phyloP scores from a whole-genome alignment of 2,329 filamentous ascomycete genomes.

The Davidsoniella eucalypti region DNA sequence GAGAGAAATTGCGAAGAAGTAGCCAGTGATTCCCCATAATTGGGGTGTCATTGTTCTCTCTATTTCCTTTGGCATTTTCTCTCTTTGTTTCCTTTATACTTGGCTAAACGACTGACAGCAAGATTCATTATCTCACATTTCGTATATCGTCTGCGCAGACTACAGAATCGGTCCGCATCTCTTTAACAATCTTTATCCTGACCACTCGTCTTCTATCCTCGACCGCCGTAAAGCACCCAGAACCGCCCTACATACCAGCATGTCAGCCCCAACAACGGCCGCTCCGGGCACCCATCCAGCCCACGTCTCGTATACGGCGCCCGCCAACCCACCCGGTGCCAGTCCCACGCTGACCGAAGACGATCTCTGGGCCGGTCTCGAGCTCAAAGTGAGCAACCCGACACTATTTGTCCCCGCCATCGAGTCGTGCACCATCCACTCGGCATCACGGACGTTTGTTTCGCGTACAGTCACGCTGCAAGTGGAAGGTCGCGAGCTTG shows the following conservation, averaged over 20 bases:
- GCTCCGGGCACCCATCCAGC: no score
- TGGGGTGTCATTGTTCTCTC: no score
- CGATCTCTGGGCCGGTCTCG: slow-evolving; percentile 19
- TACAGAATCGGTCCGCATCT: no score
- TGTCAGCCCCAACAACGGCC: no score
- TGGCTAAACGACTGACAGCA: background rate
- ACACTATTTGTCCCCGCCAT: slow-evolving; percentile 19
- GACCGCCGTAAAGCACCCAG: no score
- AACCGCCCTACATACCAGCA: no score
- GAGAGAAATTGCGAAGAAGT: no score
- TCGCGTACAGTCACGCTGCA: slow-evolving; percentile 16
- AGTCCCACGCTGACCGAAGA: slow-evolving; percentile 15
- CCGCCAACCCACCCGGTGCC: slow-evolving; percentile 18
- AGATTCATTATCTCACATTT: background rate
- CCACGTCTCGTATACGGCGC: slow-evolving; percentile 17
- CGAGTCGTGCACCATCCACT: slow-evolving; percentile 10
- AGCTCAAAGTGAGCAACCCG: slow-evolving; percentile 18
- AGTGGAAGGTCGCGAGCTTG: background rate
- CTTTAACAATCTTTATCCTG: no score
- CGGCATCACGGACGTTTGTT: slow-evolving; percentile 11
- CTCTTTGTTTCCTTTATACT: background rate
- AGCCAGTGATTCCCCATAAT: no score
- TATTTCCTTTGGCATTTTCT: background rate
- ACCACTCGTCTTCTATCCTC: no score
- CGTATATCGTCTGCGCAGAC: no score